Conservation (phyloP, 2,329 filamentous ascomycete species). For the Ustulina deusta region DNA sequence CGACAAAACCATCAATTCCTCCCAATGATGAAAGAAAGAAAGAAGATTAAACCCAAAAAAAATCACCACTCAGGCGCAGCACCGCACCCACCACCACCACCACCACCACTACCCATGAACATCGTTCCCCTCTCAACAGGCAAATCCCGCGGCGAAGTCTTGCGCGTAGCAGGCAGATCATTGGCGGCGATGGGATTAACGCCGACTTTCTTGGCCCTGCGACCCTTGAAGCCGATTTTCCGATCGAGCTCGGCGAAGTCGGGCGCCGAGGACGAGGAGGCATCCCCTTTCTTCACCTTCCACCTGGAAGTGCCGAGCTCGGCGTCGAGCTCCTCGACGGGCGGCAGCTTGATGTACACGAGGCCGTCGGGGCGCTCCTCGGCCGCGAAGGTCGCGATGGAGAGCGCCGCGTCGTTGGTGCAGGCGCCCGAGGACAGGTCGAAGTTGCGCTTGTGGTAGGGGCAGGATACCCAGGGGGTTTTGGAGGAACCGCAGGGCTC, state of each 20-base stretch:
- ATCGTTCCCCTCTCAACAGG: slow-evolving; percentile 43
- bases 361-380: slow-evolving; percentile 79
- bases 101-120: slow-evolving; percentile 46
- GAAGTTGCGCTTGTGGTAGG: slow-evolving; percentile 91
- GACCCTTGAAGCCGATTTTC: slow-evolving; percentile 60
- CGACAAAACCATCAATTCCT: not conserved
- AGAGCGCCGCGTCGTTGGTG: slow-evolving; percentile 78
- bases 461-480: slow-evolving; percentile 86
- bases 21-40: not conserved
- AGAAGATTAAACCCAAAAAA: not conserved
- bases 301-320: slow-evolving; percentile 83
- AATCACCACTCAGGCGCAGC: slow-evolving; percentile 61
- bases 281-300: slow-evolving; percentile 80
- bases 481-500: slow-evolving; percentile 32
- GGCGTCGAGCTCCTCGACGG: slow-evolving; percentile 82
- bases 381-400: slow-evolving; percentile 83
- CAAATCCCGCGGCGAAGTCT: slow-evolving; percentile 48
- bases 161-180: slow-evolving; percentile 12
- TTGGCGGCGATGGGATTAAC: slow-evolving; percentile 49
- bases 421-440: slow-evolving; percentile 79
- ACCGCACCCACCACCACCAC: slow-evolving; percentile 56
- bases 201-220: slow-evolving; percentile 58
- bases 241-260: slow-evolving; percentile 60
- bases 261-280: slow-evolving; percentile 36
- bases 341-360: slow-evolving; percentile 84